A percentile compares a stretch with the other conserved stretches of the same genome.
Conservation (phyloP, 139 green algal species). For the Ulvella scutata region DNA sequence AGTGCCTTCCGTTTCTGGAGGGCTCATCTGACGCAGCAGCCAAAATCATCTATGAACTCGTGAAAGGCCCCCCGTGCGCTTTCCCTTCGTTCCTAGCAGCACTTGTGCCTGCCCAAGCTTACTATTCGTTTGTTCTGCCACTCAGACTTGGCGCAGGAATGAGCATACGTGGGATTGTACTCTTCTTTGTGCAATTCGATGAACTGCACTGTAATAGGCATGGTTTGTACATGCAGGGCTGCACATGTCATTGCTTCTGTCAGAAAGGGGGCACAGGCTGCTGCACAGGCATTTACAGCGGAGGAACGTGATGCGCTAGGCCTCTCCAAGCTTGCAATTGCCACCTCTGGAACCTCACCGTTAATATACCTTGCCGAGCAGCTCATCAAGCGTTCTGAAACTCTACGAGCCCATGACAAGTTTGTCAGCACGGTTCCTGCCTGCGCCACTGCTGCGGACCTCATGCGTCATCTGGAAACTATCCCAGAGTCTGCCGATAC, state of each 20-base stretch:
- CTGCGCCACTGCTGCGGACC: not conserved
- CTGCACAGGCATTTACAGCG: not conserved
- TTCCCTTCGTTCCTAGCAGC: not conserved
- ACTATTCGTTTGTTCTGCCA: not conserved
- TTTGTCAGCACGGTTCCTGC: not conserved
- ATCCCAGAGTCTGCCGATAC: no score
- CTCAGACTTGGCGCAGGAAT: not conserved
- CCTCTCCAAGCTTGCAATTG: not conserved
- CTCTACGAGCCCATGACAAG: not conserved
- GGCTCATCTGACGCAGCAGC: not conserved
- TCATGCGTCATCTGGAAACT: no score
- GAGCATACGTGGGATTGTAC: not conserved
- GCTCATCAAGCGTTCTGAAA: not conserved
- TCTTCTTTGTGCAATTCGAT: not conserved
- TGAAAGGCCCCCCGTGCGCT: not conserved
- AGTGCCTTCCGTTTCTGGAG: constrained; percentile 3
- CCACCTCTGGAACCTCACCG: not conserved
- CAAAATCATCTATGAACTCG: not conserved
- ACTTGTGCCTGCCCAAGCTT: not conserved
- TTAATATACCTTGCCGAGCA: not conserved
- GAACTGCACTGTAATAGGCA: not conserved
- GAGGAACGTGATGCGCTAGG: not conserved
- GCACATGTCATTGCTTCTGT: not conserved
- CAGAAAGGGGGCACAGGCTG: not conserved
- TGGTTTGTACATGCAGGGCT: not conserved